Conservation (phyloP, 2,329 filamentous ascomycete genomes). For the Trichoderma breve region DNA sequence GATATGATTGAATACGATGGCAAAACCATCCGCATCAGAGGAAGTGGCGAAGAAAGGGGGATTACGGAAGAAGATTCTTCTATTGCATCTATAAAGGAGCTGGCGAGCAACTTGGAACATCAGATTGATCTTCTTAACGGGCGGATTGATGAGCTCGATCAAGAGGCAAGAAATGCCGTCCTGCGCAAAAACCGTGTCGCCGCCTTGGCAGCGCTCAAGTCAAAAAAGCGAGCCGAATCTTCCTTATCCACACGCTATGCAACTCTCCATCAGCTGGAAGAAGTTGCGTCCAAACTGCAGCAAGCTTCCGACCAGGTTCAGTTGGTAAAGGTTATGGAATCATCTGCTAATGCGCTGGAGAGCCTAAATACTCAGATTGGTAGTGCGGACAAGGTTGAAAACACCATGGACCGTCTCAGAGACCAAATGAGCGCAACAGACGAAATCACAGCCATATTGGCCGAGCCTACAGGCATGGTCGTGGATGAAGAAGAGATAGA, state of each 20-base stretch:
- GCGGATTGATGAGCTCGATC: constrained; percentile 64
- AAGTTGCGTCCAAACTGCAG: constrained; percentile 78
- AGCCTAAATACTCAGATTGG: constrained; percentile 75
- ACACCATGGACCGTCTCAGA: constrained; percentile 70
- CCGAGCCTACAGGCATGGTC: constrained; percentile 52
- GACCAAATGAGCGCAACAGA: constrained; percentile 80
- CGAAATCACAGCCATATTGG: constrained; percentile 75
- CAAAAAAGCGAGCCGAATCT: constrained; percentile 77
- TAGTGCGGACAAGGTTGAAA: constrained; percentile 71
- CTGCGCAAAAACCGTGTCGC: constrained; percentile 68
- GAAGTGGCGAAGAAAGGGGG: constrained; percentile 43
- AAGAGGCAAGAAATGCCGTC: constrained; percentile 68
- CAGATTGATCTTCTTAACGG: constrained; percentile 66
- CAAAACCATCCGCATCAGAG: constrained; percentile 71
- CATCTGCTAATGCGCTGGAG: constrained; percentile 69
- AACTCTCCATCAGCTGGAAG: constrained; percentile 77
- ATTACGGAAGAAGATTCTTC: constrained; percentile 78
- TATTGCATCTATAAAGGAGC: constrained; percentile 78
- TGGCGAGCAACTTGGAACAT: constrained; percentile 71
- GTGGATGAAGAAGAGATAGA: constrained; percentile 84
- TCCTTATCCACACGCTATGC: constrained; percentile 69
- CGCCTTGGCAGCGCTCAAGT: constrained; percentile 75
- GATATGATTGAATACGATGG: constrained; percentile 58
- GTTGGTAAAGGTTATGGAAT: constrained; percentile 78
- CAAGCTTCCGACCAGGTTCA: constrained; percentile 82